Base-by-base conservation (phyloP, 495 filamentous ascomycete genomes). In the Talaromyces adpressus region DNA sequence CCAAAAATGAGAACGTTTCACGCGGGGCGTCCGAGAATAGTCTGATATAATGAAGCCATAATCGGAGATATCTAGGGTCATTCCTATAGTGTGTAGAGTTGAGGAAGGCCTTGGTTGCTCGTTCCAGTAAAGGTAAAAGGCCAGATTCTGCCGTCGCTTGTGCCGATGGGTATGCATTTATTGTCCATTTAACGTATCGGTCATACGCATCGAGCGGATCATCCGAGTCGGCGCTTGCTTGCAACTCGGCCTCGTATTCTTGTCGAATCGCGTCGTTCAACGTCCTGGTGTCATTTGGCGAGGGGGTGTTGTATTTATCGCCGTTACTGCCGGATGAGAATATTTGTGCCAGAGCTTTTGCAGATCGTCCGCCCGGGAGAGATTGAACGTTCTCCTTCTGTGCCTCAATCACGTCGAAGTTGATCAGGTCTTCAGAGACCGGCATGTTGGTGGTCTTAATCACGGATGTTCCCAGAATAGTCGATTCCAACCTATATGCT, bases 321-420 rank as follows among this genome's bases (percentile, higher is more conserved):
- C 67, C 66, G 72, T 77, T 60, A 80, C 84, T 66, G 8, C 76
- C 73, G 4, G 86, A 85, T 32, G 91, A 90, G 77, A 91, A 94
- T 57, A 93, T 85, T 45, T 87, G 84, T n/a, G 87, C 93, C 32
- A 98, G 87, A 18, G 91, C 90, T 76, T 88, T 88, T 16, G 94
- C 94, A 32, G 93, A 97, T 61, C 94, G 86, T 39, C 94, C 94
- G 56, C 91, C 89, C 2, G 95, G 91, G 45, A 98, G 82, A 12
- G 93, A 88, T 71, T 97, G 92, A 49, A 98, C 96, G 71, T 98
- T 98, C 75, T 98, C 94, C 76, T 98, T 98, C 70, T 97, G 92
- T 51, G 82, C 83, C 73, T 98, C 94, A 77, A 98, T 98, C 65
- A 97, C 86, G 65, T 96, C 89, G 81, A 98, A 98, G 75, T 95